Evolutionary conservation across 2,329 filamentous ascomycete species (phyloP).

Genomic region (Cyphellophora europaea): DNA sequence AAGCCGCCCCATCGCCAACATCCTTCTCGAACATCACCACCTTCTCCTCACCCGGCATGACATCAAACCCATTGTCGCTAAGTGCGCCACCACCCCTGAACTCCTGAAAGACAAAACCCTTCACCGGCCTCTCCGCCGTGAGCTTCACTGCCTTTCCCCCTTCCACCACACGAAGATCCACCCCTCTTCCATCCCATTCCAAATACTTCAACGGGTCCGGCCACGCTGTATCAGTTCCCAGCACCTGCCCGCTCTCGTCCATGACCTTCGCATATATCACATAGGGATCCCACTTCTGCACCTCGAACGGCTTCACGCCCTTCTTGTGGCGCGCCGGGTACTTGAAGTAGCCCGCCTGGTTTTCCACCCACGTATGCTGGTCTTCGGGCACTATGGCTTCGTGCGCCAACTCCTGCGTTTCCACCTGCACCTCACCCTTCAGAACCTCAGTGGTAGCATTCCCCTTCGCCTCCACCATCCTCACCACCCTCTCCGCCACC

Average conservation of each 20-base stretch:
- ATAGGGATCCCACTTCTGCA: constrained; percentile 37
- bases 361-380: not conserved
- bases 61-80: constrained; percentile 45
- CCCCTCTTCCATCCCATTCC: constrained; percentile 39
- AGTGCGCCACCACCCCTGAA: constrained; percentile 38
- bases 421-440: constrained; percentile 24
- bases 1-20: constrained; percentile 1
- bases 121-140: constrained; percentile 41
- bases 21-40: constrained; percentile 13
- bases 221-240: constrained; percentile 48
- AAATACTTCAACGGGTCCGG: constrained; percentile 52
- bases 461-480: constrained; percentile 35
- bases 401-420: not conserved
- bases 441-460: constrained; percentile 47
- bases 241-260: constrained; percentile 33
- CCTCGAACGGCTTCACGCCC: not conserved
- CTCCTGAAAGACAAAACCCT: constrained; percentile 49
- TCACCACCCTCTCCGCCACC: constrained; percentile 37
- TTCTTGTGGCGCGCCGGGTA: not conserved
- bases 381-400: not conserved
- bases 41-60: constrained; percentile 48
- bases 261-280: constrained; percentile 38
- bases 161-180: constrained; percentile 26
- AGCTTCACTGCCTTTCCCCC: constrained; percentile 29
- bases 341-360: not conserved